Evolutionary conservation across 2,329 filamentous ascomycete species (phyloP), one percentile per base, ranked within the genome.

Genomic region (Paecilomyces fulvus): DNA sequence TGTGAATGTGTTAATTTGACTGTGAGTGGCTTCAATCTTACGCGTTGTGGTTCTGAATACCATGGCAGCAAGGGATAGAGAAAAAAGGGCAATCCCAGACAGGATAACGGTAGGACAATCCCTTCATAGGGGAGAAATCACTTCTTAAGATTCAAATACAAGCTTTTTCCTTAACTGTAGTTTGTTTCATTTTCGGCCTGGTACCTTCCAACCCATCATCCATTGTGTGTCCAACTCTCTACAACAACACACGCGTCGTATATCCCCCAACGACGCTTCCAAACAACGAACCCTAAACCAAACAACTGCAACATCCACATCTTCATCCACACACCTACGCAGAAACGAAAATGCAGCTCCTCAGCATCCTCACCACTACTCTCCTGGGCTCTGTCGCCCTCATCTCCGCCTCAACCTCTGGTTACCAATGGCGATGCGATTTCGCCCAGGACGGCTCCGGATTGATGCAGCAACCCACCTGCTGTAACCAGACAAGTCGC

Each of bases 371-470:
- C 46, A 30, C 49, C 7, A 50, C 46, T n/a, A 51, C 46, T 23
- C 48, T 23, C n/a, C 10, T 31, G 21, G 46, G 30, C 3, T 54
- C 55, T 46, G 30, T 49, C 17, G 14, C 49, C 30, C 28, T 52
- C 20, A 14, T 52, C 49, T 23, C 20, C 49, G 49, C 49, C 25
- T 9, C 17, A 3, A 28, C 9, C 25, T 8, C n/a, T 12, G 14
- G 14, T 20, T 17, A 5, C 37, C n/a, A 43, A 12, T 60, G 58
- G 58, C 49, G 43, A 30, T 60, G 58, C 50, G 52, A 52, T 20
- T 52, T 58, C 25, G 58, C 58, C 8, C 53, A 58, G 28, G 58
- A 60, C 21, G 58, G 56, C 6, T 55, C 53, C 12, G 56, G 58
- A 14, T 1, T 60, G 1, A 49, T 46, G 17, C 56, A 58, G n/a